A percentile compares a stretch with the other conserved stretches of the same genome.
Conservation (phyloP, 2,329 filamentous ascomycete genomes). For the Cercospora sojina region DNA sequence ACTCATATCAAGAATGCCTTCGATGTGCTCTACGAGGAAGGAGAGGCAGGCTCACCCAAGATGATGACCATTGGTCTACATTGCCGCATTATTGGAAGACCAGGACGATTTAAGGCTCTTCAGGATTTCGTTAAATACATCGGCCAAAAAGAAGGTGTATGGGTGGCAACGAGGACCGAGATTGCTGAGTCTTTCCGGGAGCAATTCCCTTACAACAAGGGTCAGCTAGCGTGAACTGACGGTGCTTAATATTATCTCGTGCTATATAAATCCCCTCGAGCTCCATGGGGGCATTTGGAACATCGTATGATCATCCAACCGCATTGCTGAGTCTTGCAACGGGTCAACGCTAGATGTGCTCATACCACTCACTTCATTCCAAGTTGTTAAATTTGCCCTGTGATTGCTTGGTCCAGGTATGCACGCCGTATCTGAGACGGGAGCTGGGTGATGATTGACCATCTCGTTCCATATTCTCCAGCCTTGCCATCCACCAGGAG, state of each 20-base stretch:
- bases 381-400: not conserved
- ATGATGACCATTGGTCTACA: slow-evolving; percentile 61
- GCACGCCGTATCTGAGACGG: not conserved
- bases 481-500: not conserved
- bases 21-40: slow-evolving; percentile 56
- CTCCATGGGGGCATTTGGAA: not conserved
- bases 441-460: not conserved
- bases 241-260: not conserved
- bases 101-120: slow-evolving; percentile 53
- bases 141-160: slow-evolving; percentile 52
- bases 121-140: slow-evolving; percentile 57
- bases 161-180: slow-evolving; percentile 55
- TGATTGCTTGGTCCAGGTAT: not conserved
- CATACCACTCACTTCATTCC: not conserved
- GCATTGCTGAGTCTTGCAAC: not conserved
- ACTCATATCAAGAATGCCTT: slow-evolving; percentile 54
- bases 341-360: not conserved
- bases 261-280: not conserved
- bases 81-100: slow-evolving; percentile 55
- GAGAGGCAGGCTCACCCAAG: slow-evolving; percentile 50
- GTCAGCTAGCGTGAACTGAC: slow-evolving; percentile 22
- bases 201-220: slow-evolving; percentile 49
- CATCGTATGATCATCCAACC: not conserved
- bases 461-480: not conserved
- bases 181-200: slow-evolving; percentile 53